phyloP scores from a whole-genome alignment of 2,329 filamentous ascomycete genomes.

The Beauveria bassiana region DNA sequence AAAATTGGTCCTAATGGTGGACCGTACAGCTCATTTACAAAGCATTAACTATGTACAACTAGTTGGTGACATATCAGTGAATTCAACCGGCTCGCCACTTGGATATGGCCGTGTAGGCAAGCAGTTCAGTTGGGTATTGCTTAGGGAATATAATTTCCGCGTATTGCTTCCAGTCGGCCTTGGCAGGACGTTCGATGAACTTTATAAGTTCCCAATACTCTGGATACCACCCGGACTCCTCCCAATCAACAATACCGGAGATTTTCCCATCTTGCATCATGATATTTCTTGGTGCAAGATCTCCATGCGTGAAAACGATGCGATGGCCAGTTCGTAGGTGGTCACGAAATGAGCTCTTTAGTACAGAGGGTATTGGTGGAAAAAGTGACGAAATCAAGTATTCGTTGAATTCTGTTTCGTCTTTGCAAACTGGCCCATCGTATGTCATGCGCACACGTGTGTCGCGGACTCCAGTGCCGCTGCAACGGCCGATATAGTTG shows the following conservation, averaged over 20 bases:
- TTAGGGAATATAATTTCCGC: constrained; percentile 15
- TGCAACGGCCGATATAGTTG: constrained; percentile 19
- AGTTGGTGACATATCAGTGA: no score
- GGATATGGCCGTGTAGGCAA: constrained; percentile 14
- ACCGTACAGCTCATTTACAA: no score
- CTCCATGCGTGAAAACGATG: constrained; percentile 42
- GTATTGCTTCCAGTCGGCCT: constrained; percentile 13
- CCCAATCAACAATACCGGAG: constrained; percentile 37
- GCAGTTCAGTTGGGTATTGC: constrained; percentile 13
- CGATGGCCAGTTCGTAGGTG: constrained; percentile 20
- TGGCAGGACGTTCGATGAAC: constrained; percentile 14
- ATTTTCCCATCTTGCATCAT: constrained; percentile 30
- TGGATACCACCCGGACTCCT: constrained; percentile 38
- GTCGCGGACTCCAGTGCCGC: constrained; percentile 21
- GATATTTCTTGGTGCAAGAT: constrained; percentile 40
- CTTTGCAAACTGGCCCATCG: constrained; percentile 15
- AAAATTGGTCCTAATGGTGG: no score
- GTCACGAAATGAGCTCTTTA: constrained; percentile 17
- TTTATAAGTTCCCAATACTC: constrained; percentile 25
- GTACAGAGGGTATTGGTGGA: constrained; percentile 12
- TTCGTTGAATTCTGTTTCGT: constrained; percentile 20
- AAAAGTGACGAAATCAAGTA: constrained; percentile 17
- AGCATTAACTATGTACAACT: no score
- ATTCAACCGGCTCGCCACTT: constrained; percentile 8
- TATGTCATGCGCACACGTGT: constrained; percentile 17